phyloP scores from a whole-genome alignment of 2,329 filamentous ascomycete genomes.

The Aspergillus sp. region DNA sequence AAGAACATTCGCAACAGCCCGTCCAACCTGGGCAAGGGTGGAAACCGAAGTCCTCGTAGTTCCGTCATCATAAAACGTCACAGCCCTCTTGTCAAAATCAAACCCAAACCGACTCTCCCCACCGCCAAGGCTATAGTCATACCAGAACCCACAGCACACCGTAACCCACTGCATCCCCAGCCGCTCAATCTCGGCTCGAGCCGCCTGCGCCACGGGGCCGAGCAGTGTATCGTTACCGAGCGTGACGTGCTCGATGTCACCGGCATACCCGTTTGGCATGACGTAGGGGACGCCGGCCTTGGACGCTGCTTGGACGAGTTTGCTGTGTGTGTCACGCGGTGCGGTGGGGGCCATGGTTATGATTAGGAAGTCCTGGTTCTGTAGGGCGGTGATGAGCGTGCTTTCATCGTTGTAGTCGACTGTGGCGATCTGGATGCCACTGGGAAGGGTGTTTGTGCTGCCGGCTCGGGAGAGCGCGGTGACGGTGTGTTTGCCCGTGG shows the following conservation, averaged over 20 bases:
- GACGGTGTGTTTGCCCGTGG: constrained; percentile 55
- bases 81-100: constrained; percentile 49
- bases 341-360: constrained; percentile 57
- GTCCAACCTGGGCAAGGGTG: constrained; percentile 62
- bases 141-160: constrained; percentile 57
- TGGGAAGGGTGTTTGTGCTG: constrained; percentile 50
- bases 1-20: constrained; percentile 58
- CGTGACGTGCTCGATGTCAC: constrained; percentile 37
- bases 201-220: constrained; percentile 28
- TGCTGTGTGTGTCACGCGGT: constrained; percentile 51
- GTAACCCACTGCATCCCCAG: constrained; percentile 52
- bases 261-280: constrained; percentile 56
- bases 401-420: constrained; percentile 56
- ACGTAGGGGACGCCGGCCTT: constrained; percentile 60
- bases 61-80: constrained; percentile 62
- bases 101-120: constrained; percentile 51
- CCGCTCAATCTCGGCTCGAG: constrained; percentile 45
- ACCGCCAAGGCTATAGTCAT: constrained; percentile 55
- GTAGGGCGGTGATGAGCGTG: constrained; percentile 55
- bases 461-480: constrained; percentile 56
- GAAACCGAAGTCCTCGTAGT: constrained; percentile 59
- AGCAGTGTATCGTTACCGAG: constrained; percentile 45
- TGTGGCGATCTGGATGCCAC: constrained; percentile 46
- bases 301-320: constrained; percentile 60
- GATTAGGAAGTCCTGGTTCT: constrained; percentile 61